Conservation (phyloP, 495 filamentous ascomycete species). For the Tuber microsphaerosporum region DNA sequence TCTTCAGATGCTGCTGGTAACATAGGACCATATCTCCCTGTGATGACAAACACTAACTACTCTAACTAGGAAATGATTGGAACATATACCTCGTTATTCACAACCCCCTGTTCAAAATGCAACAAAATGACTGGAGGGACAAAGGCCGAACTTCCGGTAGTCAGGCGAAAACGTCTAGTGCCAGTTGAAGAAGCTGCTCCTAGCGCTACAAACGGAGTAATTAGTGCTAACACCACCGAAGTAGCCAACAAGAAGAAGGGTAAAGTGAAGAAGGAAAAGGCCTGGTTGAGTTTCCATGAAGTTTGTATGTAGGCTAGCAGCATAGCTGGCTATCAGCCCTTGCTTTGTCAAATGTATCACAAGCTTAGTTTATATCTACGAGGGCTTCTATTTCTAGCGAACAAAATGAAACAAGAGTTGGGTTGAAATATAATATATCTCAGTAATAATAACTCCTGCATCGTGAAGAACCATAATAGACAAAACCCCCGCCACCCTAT, state of each 20-base stretch:
- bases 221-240: background rate
- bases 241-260: slow-evolving; percentile 22
- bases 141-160: slow-evolving; percentile 35
- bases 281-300: slow-evolving; percentile 35
- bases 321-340: background rate
- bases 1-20: slow-evolving; percentile 34
- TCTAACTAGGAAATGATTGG: slow-evolving; percentile 31
- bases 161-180: slow-evolving; percentile 27
- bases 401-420: background rate
- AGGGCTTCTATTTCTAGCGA: background rate
- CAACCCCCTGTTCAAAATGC: slow-evolving; percentile 33
- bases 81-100: slow-evolving; percentile 30
- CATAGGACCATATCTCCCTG: background rate
- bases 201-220: background rate
- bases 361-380: background rate
- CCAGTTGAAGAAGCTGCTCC: slow-evolving; percentile 15
- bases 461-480: background rate
- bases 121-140: slow-evolving; percentile 33
- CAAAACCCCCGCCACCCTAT: background rate
- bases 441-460: background rate
- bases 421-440: background rate
- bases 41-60: slow-evolving; percentile 11
- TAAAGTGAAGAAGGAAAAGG: slow-evolving; percentile 29
- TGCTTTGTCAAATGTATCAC: background rate
- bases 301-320: slow-evolving; percentile 21